Base-by-base conservation (phyloP, 176 grass and related monocot genomes). In the Oryza australiensis region DNA sequence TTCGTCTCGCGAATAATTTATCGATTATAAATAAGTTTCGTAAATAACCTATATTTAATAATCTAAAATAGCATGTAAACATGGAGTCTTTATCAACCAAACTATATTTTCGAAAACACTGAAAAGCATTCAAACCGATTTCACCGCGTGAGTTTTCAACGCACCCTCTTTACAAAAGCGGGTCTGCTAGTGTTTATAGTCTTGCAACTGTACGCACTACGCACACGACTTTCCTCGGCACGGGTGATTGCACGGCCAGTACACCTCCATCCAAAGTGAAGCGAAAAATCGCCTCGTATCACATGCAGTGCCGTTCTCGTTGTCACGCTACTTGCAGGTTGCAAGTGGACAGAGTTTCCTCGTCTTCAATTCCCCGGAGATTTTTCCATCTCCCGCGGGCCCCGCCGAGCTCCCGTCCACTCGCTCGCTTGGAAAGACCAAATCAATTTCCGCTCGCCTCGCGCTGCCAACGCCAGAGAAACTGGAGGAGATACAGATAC, bases 401-500 rank as follows among this genome's bases (percentile, higher is more conserved):
- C 49, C 79, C 66, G 10, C 78, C 8, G 41, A 23, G 62, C 42
- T 48, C 55, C 79, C 68, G 16, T 48, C 29, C 73, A 65, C 59
- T 68, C 12, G 7, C 53, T n/a, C 22, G 6, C 53, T n/a, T 22
- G 22, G 22, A 12, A 9, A 12, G 63, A 67, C 46, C 78, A 68
- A 68, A 87, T 64, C 71, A 57, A 89, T 76, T 41, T 85, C 73
- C 7, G 62, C 40, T 46, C 2, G 23, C 30, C 70, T n/a, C 14
- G 12, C 29, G 42, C 62, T 8, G 43, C 53, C 68, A 13, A 15
- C 51, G 80, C 34, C 80, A 26, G 68, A 60, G 34, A 42, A 59
- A 62, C 68, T 37, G 26, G 10, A 64, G 18, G 12, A 51, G 81
- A 40, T 83, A 75, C 69, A 37, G 6, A 37, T 37, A 37, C 32